Evolutionary conservation across 768 basidiomycete genomes (phyloP).

Genomic region (Suillus lakei): DNA sequence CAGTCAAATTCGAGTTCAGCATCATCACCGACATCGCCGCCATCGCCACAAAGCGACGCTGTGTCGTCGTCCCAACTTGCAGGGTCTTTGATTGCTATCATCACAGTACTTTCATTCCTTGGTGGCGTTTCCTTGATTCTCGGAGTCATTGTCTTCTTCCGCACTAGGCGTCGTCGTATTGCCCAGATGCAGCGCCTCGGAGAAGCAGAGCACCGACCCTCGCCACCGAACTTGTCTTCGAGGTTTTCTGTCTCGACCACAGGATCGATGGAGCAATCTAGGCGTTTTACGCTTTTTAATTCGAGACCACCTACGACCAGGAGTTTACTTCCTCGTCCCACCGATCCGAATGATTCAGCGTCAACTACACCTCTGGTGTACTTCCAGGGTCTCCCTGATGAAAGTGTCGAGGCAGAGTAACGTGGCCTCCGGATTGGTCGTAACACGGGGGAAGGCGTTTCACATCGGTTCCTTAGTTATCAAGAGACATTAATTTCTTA

Average conservation of each 20-base stretch:
- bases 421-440: background rate
- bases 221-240: background rate
- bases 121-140: conserved; percentile 20
- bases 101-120: conserved; percentile 19
- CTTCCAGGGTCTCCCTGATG: background rate
- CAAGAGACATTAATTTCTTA: background rate
- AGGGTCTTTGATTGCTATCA: conserved; percentile 22
- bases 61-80: conserved; percentile 9
- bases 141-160: conserved; percentile 20
- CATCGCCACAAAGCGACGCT: conserved; percentile 1
- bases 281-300: background rate
- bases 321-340: conserved; percentile 5
- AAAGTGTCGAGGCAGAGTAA: background rate
- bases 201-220: background rate
- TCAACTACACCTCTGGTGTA: conserved; percentile 7
- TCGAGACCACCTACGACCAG: background rate
- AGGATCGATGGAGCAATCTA: background rate
- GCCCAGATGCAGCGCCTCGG: background rate
- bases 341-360: conserved; percentile 14
- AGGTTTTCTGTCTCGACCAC: conserved; percentile 11
- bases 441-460: background rate
- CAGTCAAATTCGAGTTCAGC: background rate
- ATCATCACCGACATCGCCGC: background rate
- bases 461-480: background rate
- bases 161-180: conserved; percentile 16